Base-by-base conservation (phyloP, 495 filamentous ascomycete species). In the Penicillium malachiteum region DNA sequence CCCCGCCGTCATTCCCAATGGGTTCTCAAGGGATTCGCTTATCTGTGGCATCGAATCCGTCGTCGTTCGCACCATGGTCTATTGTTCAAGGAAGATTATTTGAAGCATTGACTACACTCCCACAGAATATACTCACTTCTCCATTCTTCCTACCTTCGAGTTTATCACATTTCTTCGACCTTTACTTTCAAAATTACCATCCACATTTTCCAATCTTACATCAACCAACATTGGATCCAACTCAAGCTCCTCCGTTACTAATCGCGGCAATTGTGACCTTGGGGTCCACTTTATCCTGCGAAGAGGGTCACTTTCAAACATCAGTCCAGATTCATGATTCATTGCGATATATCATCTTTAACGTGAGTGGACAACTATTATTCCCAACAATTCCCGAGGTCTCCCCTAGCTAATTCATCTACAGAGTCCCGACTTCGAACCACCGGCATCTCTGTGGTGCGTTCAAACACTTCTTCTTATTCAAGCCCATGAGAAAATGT, bases 121-220 rank as follows among this genome's bases (percentile, higher is more conserved):
- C 43, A 11, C 14, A 18, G 43, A n/a, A 6, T 33, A 13, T 46
- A 7, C 9, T 46, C 4, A 8, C 10, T 8, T 56, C 54, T 1
- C 12, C 35, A 3, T 56, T 56, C 12, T 56, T 56, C 31, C 12
- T 31, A 13, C 21, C 45, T 0, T 34, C 38, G 7, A 61, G 54
- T 26, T n/a, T 61, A 1, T 40, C 35, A 3, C 30, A 33, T 2
- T 61, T 61, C 32, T 50, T 30, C n/a, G 55, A 54, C 18, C 31
- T 61, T 3, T 61, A 57, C 16, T 57, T 61, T 37, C 26, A 61
- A 16, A 42, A 61, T 40, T 61, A 61, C n/a, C 58, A 61, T 32
- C 58, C 58, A 3, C 58, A 61, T 54, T 61, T 61, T 18, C 58
- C 58, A 13, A 61, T 61, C 12, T 16, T 57, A 12, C 58, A 61